Base-by-base conservation (phyloP, 441 rosid species). In the Melastoma candidum region DNA sequence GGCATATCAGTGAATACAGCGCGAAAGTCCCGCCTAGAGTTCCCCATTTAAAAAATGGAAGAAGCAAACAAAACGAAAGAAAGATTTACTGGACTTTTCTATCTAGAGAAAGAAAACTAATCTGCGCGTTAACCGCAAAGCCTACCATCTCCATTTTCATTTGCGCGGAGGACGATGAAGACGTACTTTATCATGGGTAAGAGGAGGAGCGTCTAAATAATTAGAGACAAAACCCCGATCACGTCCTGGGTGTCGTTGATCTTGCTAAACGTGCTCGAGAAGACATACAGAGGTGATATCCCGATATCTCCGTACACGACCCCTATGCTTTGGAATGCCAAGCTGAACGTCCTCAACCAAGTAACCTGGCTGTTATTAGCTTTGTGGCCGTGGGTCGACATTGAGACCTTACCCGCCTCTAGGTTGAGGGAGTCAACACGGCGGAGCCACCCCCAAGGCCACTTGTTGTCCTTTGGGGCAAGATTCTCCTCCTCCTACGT, bases 101-200 rank as follows among this genome's bases (percentile, higher is more conserved):
- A 17, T 17, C 22, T 17, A 17, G 22, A 17, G 22, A 17, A 17
- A 17, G 22, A 17, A 17, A 17, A 17, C 22, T 17, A 17, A 17
- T 17, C 22, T 17, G 22, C 22, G 22, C 22, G 22, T 17, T 17
- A 17, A 17, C 22, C 22, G 22, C 22, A 17, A 17, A 17, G 45
- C 66, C 17, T 65, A 85, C 95, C 95, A 45, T 90, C 90, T 2
- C 97, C 97, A 9, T 84, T 74, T 66, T 90, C 95, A 12, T 90
- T 90, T 51, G 94, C 95, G 49, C 58, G 57, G 14, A 86, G 48
- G 13, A 86, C 95, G 11, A 90, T 63, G 61, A 75, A 75, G n/a
- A 83, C 79, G 14, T 86, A 86, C 61, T 86, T 90, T 51, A 82
- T 24, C 25, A 84, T 44, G 0, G 97, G 82, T 0, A 81, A 32